Percentiles rank a stretch among this genome's conserved stretches.
Evolutionary conservation across 352 stramenopile genomes (phyloP).

Genomic region (Globisporangium uncinulatum): DNA sequence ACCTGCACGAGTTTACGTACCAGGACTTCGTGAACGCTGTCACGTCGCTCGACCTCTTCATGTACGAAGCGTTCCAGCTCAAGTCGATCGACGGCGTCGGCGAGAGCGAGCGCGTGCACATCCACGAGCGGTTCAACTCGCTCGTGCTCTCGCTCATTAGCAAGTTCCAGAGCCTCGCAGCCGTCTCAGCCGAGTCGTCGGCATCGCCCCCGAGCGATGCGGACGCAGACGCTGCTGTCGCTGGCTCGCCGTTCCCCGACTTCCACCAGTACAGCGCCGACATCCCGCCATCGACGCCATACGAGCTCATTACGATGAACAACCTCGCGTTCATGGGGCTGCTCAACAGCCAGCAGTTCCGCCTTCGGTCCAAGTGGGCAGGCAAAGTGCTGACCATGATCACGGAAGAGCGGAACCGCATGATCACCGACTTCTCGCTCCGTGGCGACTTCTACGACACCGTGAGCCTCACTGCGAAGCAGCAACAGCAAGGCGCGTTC

Average conservation of each 20-base stretch:
- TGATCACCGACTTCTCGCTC: constrained; percentile 35
- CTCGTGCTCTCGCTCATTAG: constrained; percentile 34
- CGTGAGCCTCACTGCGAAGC: constrained; percentile 28
- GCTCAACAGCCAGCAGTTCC: constrained; percentile 40
- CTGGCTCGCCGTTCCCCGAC: constrained; percentile 16
- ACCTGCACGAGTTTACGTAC: constrained; percentile 41
- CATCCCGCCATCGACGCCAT: constrained; percentile 42
- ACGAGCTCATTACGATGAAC: constrained; percentile 45
- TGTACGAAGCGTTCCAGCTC: constrained; percentile 54
- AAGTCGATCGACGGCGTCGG: constrained; percentile 38
- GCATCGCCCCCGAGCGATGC: constrained; percentile 10
- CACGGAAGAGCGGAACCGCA: constrained; percentile 48
- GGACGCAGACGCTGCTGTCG: not conserved
- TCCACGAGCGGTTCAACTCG: constrained; percentile 39
- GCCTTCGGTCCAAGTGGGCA: constrained; percentile 35
- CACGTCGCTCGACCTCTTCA: constrained; percentile 41
- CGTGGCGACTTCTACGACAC: constrained; percentile 35
- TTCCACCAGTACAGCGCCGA: constrained; percentile 35
- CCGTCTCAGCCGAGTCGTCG: constrained; percentile 28
- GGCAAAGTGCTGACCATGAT: constrained; percentile 47
- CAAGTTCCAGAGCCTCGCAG: constrained; percentile 28
- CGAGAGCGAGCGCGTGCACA: constrained; percentile 24
- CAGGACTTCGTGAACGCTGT: constrained; percentile 48
- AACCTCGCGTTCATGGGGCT: constrained; percentile 47
- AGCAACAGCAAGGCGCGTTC: constrained; percentile 22